Percentiles rank a stretch among this genome's conserved stretches.
Conservation (phyloP, 768 basidiomycete species). For the Wakefieldia striispora region DNA sequence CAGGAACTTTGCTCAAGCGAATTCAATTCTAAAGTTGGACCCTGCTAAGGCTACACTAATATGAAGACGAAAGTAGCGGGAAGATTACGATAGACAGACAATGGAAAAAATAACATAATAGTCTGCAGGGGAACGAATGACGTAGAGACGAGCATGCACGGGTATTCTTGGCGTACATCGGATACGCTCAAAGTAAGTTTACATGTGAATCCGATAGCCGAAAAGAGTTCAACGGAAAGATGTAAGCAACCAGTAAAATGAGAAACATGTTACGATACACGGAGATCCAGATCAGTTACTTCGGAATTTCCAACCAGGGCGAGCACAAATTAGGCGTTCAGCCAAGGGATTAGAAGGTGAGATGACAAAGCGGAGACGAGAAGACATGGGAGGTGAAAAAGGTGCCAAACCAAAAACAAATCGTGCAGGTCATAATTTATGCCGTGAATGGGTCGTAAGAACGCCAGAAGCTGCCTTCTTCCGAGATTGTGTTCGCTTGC, state of each 20-base stretch:
- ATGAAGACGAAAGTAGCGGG: no score
- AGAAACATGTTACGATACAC: conserved; percentile 15
- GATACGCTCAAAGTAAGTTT: background rate
- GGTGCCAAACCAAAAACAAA: background rate
- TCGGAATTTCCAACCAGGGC: background rate
- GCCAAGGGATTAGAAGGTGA: background rate
- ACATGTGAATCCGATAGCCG: conserved; percentile 3
- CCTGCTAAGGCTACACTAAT: no score
- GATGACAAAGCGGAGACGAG: background rate
- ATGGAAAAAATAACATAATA: no score
- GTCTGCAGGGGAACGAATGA: no score
- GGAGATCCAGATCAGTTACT: conserved; percentile 6
- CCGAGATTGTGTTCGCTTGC: conserved; percentile 12
- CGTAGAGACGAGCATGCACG: background rate
- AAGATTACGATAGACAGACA: no score
- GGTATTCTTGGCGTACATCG: conserved; percentile 5
- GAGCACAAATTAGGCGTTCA: conserved; percentile 2
- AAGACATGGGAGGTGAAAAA: background rate
- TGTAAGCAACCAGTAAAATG: background rate
- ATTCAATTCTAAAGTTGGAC: no score
- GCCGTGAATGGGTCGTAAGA: conserved; percentile 25
- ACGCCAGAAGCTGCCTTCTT: conserved; percentile 25
- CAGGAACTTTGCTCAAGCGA: no score
- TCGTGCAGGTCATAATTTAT: conserved; percentile 9
- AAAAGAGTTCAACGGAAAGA: background rate